These are phyloP conservation scores for Saccharomycopsis phalli DNA, from an alignment of 1,139 yeast genomes.

Conservation along the genomic window DNA sequence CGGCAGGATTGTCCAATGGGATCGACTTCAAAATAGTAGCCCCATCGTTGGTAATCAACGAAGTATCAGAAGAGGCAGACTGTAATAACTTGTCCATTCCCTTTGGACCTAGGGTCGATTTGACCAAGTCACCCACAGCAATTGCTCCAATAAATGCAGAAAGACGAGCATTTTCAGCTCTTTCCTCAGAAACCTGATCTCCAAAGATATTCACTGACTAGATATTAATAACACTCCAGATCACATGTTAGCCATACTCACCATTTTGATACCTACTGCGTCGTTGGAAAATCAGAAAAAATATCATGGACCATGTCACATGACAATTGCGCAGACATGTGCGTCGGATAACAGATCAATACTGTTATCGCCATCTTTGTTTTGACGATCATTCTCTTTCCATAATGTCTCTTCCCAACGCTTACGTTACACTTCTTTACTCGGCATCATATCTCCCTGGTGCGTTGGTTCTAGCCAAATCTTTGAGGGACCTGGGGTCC, in stretches of 20 bases:
- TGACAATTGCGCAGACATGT: too few relatives aligned
- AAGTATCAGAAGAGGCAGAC: conserved; percentile 68
- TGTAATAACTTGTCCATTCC: conserved; percentile 96
- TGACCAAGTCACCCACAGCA: conserved; percentile 96
- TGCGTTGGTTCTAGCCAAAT: conserved; percentile 28
- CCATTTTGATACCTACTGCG: too few relatives aligned
- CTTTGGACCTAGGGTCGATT: conserved; percentile 93
- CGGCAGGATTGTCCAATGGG: conserved; percentile 97
- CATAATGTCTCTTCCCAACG: conserved; percentile 30
- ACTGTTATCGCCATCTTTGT: too few relatives aligned
- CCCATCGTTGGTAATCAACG: conserved; percentile 93
- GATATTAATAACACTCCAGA: too few relatives aligned
- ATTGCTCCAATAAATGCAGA: conserved; percentile 97
- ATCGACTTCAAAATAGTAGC: conserved; percentile 93
- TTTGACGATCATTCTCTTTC: too few relatives aligned
- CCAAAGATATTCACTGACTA: conserved; percentile 90
- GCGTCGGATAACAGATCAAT: too few relatives aligned
- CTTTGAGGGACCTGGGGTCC: conserved; percentile 9
- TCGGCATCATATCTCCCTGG: conserved; percentile 69
- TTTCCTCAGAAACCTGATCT: conserved; percentile 94
- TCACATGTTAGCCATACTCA: too few relatives aligned
- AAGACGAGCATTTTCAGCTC: conserved; percentile 96
- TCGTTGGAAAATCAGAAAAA: too few relatives aligned
- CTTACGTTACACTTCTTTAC: conserved; percentile 60
- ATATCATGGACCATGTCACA: too few relatives aligned